Percentiles rank a stretch among this genome's conserved stretches.
phyloP scores from a whole-genome alignment of 345 rosid species.

The Eucalyptus victrix region DNA sequence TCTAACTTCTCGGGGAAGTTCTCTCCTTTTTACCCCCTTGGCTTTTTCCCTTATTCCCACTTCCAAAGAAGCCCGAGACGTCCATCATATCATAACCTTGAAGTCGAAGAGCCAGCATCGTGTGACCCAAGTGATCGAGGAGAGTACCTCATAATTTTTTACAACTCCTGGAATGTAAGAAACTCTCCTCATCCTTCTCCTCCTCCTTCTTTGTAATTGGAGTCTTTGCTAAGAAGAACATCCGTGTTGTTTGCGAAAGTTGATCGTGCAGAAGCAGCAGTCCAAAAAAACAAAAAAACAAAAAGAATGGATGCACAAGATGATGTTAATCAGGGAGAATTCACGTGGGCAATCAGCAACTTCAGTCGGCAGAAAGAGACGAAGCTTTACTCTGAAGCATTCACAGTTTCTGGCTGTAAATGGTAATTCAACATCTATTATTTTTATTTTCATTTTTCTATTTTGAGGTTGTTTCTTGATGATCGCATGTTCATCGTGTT shows the following conservation, averaged over 20 bases:
- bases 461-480: background rate
- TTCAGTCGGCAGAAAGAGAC: background rate
- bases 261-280: background rate
- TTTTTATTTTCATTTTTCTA: background rate
- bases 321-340: background rate
- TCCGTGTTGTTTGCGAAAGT: background rate
- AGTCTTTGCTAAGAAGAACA: background rate
- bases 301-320: background rate
- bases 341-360: background rate
- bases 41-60: background rate
- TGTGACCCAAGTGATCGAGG: background rate
- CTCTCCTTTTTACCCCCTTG: background rate
- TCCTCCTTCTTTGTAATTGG: background rate
- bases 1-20: background rate
- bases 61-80: background rate
- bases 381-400: background rate
- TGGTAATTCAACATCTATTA: background rate
- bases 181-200: background rate
- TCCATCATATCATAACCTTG: background rate
- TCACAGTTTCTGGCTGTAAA: background rate
- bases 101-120: background rate
- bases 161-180: background rate
- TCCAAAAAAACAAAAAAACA: background rate
- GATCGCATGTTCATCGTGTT: background rate
- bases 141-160: background rate